Base-by-base conservation (phyloP, 192 early-diverging fungal genomes). In the Gryganskiella cystojenkinii region DNA sequence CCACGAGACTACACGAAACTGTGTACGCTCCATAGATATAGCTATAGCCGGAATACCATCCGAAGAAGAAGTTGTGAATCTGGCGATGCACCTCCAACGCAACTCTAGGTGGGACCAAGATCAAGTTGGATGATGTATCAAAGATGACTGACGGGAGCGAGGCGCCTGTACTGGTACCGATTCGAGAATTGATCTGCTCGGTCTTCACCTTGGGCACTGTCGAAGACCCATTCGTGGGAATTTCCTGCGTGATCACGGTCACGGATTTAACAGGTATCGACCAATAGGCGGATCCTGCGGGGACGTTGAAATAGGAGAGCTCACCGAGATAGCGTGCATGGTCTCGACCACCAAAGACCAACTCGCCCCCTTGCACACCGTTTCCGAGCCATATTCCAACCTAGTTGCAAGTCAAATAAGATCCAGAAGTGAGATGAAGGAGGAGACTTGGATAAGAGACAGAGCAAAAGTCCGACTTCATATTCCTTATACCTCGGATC, bases 51-150 rank as follows among this genome's bases (percentile, higher is more conserved):
- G 60, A 56, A 43, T 71, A 71, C 40, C 35, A 42, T 0, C 69
- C 53, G 40, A 63, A 63, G 10, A 71, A 34, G 6, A 10, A 71
- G 44, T 71, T 40, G 31, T 71, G 58, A 20, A 63, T 71, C 15
- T 31, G 25, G n/a, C 34, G 69, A 47, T 71, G 60, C 2, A 61
- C 51, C n/a, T 27, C 53, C 2, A 24, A 19, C 15, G 67, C 67
- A 10, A 70, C 51, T 14, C 51, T 13, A 2, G 67, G 57, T 0
- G 58, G 67, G 3, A 70, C 30, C 15, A 70, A 11, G 51, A 61
- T 70, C 3, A 61, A n/a, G 30, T 70, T 61, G 1, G 67, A 53
- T n/a, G 58, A 70, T 13, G 67, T 70, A 40, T 70, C 67, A 25
- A 70, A 70, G 30, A 70, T 70, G 24, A 55, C 51, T 9, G 42